Conservation (phyloP, 2,329 filamentous ascomycete species). For the Talaromyces sp. region DNA sequence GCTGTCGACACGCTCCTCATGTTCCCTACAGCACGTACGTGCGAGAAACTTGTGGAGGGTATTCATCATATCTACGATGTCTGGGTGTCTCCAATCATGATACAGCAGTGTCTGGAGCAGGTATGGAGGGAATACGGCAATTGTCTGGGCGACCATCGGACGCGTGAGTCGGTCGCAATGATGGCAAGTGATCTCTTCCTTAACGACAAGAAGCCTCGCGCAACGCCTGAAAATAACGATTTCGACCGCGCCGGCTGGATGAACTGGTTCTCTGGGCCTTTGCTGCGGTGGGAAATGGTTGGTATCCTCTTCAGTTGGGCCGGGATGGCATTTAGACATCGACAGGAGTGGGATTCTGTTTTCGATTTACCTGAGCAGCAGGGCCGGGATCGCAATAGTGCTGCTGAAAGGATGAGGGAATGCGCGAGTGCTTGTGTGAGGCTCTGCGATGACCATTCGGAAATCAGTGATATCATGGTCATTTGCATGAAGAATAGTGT, state of each 20-base stretch:
- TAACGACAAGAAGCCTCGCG: background rate
- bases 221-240: background rate
- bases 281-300: constrained; percentile 23
- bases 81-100: constrained; percentile 5
- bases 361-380: constrained; percentile 10
- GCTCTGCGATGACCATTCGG: constrained; percentile 13
- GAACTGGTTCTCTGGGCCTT: constrained; percentile 12
- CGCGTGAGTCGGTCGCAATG: background rate
- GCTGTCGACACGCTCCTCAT: background rate
- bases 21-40: background rate
- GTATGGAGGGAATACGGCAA: constrained; percentile 5
- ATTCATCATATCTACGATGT: constrained; percentile 9
- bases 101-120: constrained; percentile 6
- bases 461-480: constrained; percentile 7
- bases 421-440: constrained; percentile 21
- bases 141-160: constrained; percentile 1
- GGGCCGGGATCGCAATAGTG: constrained; percentile 5
- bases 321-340: constrained; percentile 7
- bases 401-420: constrained; percentile 21
- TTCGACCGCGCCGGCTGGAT: background rate
- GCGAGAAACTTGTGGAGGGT: background rate
- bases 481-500: constrained; percentile 10
- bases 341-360: background rate
- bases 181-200: constrained; percentile 4
- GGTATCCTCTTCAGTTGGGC: constrained; percentile 23